Conservation (phyloP, 2,329 filamentous ascomycete species). For the Fusarium sp. region DNA sequence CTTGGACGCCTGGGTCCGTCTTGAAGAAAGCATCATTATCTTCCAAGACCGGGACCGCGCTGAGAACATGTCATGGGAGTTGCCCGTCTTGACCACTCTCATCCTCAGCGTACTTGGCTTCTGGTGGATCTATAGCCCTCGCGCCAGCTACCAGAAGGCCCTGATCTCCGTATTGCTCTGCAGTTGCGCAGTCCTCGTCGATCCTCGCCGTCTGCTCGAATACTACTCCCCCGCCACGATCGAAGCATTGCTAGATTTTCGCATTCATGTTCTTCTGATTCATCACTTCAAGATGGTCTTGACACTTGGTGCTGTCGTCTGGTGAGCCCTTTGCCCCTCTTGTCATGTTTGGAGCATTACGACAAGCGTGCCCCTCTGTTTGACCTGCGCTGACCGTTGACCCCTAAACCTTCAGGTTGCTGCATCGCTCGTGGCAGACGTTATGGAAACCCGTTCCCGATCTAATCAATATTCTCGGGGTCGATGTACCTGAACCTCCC, state of each 20-base stretch:
- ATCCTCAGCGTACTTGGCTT: constrained; percentile 58
- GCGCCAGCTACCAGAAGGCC: constrained; percentile 53
- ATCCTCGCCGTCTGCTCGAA: constrained; percentile 52
- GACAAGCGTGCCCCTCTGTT: constrained; percentile 2
- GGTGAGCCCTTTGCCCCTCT: constrained; percentile 59
- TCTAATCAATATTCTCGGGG: constrained; percentile 89
- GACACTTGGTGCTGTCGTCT: constrained; percentile 67
- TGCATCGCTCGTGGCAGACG: constrained; percentile 89
- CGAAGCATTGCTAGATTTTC: constrained; percentile 58
- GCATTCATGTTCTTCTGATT: constrained; percentile 63
- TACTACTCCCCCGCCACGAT: constrained; percentile 51
- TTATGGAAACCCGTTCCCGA: constrained; percentile 92
- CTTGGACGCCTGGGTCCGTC: constrained; percentile 43
- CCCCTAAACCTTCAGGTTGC: constrained; percentile 71
- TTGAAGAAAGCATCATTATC: constrained; percentile 43
- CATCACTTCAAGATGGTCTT: constrained; percentile 70
- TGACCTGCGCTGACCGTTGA: constrained; percentile 30
- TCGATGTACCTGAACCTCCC: constrained; percentile 92
- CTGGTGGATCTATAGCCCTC: constrained; percentile 57
- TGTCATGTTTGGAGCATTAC: neutral
- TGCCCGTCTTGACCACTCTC: constrained; percentile 59
- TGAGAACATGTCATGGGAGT: constrained; percentile 63
- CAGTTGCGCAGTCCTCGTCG: constrained; percentile 54
- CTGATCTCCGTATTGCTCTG: constrained; percentile 53
- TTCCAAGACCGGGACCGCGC: constrained; percentile 49